Conservation (phyloP, 495 filamentous ascomycete species). For the Neurospora sp. region DNA sequence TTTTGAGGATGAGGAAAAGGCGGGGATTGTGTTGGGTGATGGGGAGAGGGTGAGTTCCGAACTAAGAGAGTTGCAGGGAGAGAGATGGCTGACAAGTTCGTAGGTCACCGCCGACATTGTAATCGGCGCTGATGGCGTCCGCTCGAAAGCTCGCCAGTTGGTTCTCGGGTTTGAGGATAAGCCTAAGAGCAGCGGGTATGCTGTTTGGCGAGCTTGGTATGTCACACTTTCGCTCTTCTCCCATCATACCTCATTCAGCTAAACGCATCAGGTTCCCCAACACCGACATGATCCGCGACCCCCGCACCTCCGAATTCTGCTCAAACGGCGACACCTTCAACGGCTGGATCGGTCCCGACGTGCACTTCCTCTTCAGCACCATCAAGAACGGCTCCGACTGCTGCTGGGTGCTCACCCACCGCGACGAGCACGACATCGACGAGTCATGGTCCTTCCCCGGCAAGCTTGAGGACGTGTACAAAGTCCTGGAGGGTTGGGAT, state of each 20-base stretch:
- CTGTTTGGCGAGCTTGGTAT: constrained; percentile 51
- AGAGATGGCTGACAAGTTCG: no score
- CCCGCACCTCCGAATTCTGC: constrained; percentile 48
- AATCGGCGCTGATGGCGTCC: constrained; percentile 50
- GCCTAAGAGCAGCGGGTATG: constrained; percentile 49
- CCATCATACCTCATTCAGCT: no score
- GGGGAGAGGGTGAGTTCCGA: constrained; percentile 30
- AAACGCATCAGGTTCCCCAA: constrained; percentile 39
- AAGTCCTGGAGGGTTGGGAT: constrained; percentile 54
- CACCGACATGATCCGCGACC: constrained; percentile 49
- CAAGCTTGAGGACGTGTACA: constrained; percentile 45
- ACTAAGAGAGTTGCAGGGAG: no score
- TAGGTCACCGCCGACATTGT: constrained; percentile 41
- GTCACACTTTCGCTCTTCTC: not conserved
- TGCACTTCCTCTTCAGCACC: constrained; percentile 51
- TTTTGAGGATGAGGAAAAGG: constrained; percentile 42
- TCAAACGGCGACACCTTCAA: constrained; percentile 54
- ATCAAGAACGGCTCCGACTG: constrained; percentile 52
- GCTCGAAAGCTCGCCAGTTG: constrained; percentile 47
- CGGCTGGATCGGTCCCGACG: constrained; percentile 49
- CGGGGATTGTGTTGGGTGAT: constrained; percentile 44
- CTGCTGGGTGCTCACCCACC: constrained; percentile 56
- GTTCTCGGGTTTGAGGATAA: constrained; percentile 52
- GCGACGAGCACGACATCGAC: constrained; percentile 48
- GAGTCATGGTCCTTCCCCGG: constrained; percentile 54